Evolutionary conservation across 164 flowering plant genomes (phyloP), one percentile per base, ranked within the genome.

Genomic region (Aristolochia fimbriata): DNA sequence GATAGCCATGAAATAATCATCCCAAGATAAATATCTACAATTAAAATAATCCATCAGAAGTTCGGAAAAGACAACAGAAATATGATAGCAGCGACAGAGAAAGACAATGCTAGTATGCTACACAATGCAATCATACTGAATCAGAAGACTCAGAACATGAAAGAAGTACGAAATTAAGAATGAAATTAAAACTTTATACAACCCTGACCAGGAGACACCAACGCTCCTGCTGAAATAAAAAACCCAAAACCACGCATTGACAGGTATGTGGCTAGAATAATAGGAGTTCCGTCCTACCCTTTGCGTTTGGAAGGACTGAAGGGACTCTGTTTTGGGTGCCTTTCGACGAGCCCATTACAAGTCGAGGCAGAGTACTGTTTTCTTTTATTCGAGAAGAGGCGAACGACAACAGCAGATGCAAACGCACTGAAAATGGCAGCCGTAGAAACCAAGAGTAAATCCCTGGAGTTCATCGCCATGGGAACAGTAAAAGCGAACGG

Each of bases 1-100:
- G 73, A 89, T 80, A 11, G 96, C 89, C 98, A 92, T 85, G 68
- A 92, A 92, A 70, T 92, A 92, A 61, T 91, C 98, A 70, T 91
- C 98, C 96, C 98, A 88, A 10, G 98, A 81, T 68, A 91, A 71
- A 66, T 83, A 91, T 48, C 97, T 91, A 74, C 65, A 47, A 24
- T 59, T 16, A 50, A 51, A 15, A 12, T 1, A 37, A 37, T 27
- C 43, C 10, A 7, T 37, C 43, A 10, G 10, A 10, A 37, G 8
- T 6, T 37, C 8, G 43, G 10, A 37, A 37, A 37, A 7, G 9
- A n/a, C n/a, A n/a, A n/a, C n/a, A n/a, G n/a, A n/a, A 37, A 37
- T 10, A 7, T 37, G 43, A 37, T 37, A 37, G 43, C 43, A 37
- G 43, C 8, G 43, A 37, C 43, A 37, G 43, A 7, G 43, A 3